phyloP scores from a whole-genome alignment of 169 alveolate species.

The Plasmodium relictum region DNA sequence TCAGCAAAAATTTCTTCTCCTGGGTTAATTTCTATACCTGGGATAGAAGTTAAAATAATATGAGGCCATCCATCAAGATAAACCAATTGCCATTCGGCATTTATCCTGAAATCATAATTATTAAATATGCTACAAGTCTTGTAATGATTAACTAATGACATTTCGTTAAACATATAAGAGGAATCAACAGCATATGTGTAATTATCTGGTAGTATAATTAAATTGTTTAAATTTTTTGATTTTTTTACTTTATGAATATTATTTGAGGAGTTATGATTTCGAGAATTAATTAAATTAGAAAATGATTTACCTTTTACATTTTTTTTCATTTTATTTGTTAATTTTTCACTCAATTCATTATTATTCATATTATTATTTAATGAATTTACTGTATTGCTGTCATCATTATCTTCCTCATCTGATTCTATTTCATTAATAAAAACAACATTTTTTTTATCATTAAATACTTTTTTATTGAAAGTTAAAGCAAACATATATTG shows the following conservation, averaged over 20 bases:
- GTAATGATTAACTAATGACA: slow-evolving; percentile 93
- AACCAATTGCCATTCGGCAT: slow-evolving; percentile 93
- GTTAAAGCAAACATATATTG: slow-evolving; percentile 90
- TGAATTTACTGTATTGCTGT: background rate
- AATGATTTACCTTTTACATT: background rate
- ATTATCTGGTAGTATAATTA: slow-evolving; percentile 88
- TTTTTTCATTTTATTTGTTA: background rate
- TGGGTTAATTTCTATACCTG: slow-evolving; percentile 87
- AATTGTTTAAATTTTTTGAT: slow-evolving; percentile 70
- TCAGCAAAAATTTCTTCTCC: slow-evolving; percentile 95
- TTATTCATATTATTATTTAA: background rate
- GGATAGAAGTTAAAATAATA: slow-evolving; percentile 87
- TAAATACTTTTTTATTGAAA: slow-evolving; percentile 88
- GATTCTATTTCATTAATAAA: slow-evolving; percentile 82
- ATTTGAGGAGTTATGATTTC: background rate
- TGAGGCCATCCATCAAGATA: slow-evolving; percentile 93
- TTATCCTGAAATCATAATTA: slow-evolving; percentile 87
- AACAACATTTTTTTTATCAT: slow-evolving; percentile 84
- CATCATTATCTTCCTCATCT: slow-evolving; percentile 58
- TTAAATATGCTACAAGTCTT: slow-evolving; percentile 87
- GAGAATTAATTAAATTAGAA: background rate
- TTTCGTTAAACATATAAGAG: slow-evolving; percentile 90
- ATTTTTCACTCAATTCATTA: background rate
- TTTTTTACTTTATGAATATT: slow-evolving; percentile 12
- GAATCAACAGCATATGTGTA: slow-evolving; percentile 91